Conservation (phyloP, 768 basidiomycete species). For the Clathrus columnatus region DNA sequence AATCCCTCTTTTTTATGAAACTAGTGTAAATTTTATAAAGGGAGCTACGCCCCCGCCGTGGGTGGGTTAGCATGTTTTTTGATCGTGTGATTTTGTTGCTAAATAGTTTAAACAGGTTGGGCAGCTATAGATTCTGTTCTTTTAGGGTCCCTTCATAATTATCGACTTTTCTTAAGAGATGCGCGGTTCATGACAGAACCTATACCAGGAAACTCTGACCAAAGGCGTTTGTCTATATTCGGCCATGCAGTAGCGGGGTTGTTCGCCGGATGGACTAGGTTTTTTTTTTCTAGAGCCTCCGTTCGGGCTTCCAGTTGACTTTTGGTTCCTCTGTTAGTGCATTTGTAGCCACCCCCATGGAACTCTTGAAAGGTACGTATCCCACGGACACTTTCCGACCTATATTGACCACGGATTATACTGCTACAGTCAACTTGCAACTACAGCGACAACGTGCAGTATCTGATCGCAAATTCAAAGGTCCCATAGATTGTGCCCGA, state of each 20-base stretch:
- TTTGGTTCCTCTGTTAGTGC: slow-evolving; percentile 33
- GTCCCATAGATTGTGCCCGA: slow-evolving; percentile 56
- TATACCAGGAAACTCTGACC: slow-evolving; percentile 33
- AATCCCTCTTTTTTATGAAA: not conserved
- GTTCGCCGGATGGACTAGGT: slow-evolving; percentile 65
- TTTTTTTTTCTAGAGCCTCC: slow-evolving; percentile 3
- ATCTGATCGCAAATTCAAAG: slow-evolving; percentile 49
- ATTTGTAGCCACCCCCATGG: slow-evolving; percentile 65
- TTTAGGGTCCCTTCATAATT: slow-evolving; percentile 64
- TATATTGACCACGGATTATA: not conserved
- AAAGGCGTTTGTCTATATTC: slow-evolving; percentile 46
- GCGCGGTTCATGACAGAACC: slow-evolving; percentile 45
- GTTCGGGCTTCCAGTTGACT: slow-evolving; percentile 4
- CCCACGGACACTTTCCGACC: slow-evolving; percentile 13
- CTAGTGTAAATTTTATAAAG: not conserved
- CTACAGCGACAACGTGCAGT: slow-evolving; percentile 48
- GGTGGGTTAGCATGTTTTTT: slow-evolving; percentile 18
- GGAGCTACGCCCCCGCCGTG: slow-evolving; percentile 65
- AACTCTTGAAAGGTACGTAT: slow-evolving; percentile 58
- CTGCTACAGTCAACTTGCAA: slow-evolving; percentile 53
- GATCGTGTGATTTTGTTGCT: not conserved
- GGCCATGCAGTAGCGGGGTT: slow-evolving; percentile 63
- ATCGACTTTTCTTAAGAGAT: slow-evolving; percentile 46
- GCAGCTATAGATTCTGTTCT: slow-evolving; percentile 63
- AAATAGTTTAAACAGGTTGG: slow-evolving; percentile 33